Conservation (phyloP, 345 rosid genomes). For the Lepidium aucheri region DNA sequence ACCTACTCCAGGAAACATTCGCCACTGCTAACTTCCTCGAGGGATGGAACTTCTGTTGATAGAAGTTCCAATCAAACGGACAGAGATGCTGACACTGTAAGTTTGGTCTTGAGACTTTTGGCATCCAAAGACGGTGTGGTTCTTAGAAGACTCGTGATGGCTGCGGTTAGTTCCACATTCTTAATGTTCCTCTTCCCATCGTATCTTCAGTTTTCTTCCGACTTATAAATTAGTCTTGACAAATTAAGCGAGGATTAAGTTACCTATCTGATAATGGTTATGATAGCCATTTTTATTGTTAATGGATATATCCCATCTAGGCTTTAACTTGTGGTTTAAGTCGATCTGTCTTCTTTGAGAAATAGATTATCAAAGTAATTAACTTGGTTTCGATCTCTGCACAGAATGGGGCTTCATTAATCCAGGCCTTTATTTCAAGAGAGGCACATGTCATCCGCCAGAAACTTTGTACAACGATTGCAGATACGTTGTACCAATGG, state of each 20-base stretch:
- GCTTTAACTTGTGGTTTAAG: background rate
- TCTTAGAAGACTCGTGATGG: slow-evolving; percentile 79
- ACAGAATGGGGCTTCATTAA: slow-evolving; percentile 80
- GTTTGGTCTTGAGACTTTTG: slow-evolving; percentile 56
- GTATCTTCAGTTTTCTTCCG: background rate
- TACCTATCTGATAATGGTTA: background rate
- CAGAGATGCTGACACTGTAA: slow-evolving; percentile 39
- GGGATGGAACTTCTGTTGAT: slow-evolving; percentile 30
- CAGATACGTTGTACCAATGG: slow-evolving; percentile 48
- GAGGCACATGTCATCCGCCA: slow-evolving; percentile 54
- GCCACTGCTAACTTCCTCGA: slow-evolving; percentile 28
- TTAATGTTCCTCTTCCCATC: background rate
- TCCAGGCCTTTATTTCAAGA: slow-evolving; percentile 59
- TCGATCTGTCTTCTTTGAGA: background rate
- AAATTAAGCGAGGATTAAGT: background rate
- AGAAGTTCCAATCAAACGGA: slow-evolving; percentile 26
- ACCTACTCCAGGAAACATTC: slow-evolving; percentile 45
- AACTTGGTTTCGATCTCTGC: slow-evolving; percentile 9
- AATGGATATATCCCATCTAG: background rate
- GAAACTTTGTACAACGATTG: slow-evolving; percentile 49
- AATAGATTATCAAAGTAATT: background rate
- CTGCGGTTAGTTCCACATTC: slow-evolving; percentile 58
- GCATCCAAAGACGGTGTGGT: slow-evolving; percentile 71
- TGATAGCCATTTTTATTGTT: background rate
- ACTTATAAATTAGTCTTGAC: background rate